phyloP scores from a whole-genome alignment of 495 filamentous ascomycete genomes.

The Talaromyces ruber region DNA sequence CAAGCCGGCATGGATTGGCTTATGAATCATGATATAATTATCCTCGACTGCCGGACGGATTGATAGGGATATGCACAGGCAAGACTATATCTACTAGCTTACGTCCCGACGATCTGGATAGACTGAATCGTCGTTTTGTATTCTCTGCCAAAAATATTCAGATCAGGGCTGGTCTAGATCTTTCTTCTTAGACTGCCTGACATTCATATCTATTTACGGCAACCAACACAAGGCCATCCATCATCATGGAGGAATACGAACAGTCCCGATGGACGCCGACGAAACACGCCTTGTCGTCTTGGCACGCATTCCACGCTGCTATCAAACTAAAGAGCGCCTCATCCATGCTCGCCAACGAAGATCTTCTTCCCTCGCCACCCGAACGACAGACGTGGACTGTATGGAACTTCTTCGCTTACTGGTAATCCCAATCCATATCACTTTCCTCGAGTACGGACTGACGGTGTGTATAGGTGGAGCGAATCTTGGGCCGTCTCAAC shows the following conservation, averaged over 20 bases:
- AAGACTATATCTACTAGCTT: background rate
- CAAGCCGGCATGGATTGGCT: background rate
- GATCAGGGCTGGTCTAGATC: background rate
- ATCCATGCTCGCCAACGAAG: slow-evolving; percentile 3
- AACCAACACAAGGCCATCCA: no score
- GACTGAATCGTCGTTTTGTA: background rate
- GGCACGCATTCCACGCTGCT: background rate
- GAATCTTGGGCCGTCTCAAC: slow-evolving; percentile 6
- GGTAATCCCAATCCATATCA: background rate
- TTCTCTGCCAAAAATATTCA: background rate
- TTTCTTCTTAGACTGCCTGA: background rate
- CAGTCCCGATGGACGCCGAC: background rate
- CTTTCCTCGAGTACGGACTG: background rate
- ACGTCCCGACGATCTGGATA: background rate
- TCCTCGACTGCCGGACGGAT: background rate
- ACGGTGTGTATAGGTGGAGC: slow-evolving; percentile 1
- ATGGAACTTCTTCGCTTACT: slow-evolving; percentile 7
- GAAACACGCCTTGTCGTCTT: background rate
- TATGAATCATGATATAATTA: background rate
- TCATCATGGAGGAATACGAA: background rate
- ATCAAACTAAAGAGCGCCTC: background rate
- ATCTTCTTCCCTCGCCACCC: background rate
- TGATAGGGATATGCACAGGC: background rate
- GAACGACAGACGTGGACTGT: slow-evolving; percentile 4
- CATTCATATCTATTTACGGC: no score